phyloP scores from a whole-genome alignment of 495 filamentous ascomycete genomes.

The Aspergillus wentii region DNA sequence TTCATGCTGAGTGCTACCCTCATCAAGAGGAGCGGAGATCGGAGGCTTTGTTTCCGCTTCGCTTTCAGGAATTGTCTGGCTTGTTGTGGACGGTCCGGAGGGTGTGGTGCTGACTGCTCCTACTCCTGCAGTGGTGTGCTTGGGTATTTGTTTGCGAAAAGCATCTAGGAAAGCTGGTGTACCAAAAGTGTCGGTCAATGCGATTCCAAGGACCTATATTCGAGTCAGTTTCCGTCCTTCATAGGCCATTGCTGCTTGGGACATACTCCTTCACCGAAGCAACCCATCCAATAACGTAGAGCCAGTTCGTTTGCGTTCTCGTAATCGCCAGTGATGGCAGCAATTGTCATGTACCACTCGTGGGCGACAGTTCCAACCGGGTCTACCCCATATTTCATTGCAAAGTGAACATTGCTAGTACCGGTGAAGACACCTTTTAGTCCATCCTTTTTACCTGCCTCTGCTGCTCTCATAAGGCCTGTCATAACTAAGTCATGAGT shows the following conservation, averaged over 20 bases:
- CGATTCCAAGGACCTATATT: conserved; percentile 72
- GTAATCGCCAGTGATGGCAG: conserved; percentile 86
- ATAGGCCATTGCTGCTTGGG: no score
- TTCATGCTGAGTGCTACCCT: conserved; percentile 3
- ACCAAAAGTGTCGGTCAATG: conserved; percentile 96
- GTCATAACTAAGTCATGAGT: conserved; percentile 90
- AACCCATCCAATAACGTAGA: conserved; percentile 80
- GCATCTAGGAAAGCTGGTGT: conserved; percentile 83
- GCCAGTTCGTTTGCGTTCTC: conserved; percentile 75
- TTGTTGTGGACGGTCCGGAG: conserved; percentile 26
- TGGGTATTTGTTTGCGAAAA: conserved; percentile 63
- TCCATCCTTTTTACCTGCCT: conserved; percentile 57
- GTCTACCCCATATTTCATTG: conserved; percentile 78
- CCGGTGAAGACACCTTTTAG: conserved; percentile 70
- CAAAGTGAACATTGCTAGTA: conserved; percentile 95
- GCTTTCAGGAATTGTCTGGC: conserved; percentile 16
- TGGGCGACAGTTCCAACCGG: conserved; percentile 94
- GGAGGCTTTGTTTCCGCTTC: conserved; percentile 23
- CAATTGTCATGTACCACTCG: conserved; percentile 99
- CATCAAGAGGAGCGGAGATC: conserved; percentile 20
- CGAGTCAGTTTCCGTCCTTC: conserved; percentile 3
- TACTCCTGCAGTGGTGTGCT: conserved; percentile 25
- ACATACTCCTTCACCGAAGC: conserved; percentile 78
- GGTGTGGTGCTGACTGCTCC: conserved; percentile 23
- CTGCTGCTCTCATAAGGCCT: conserved; percentile 69